A percentile compares a stretch with the other conserved stretches of the same genome.
These are phyloP conservation scores for Penicillium manginii DNA, from an alignment of 495 filamentous ascomycete species.

Conservation along the genomic window DNA sequence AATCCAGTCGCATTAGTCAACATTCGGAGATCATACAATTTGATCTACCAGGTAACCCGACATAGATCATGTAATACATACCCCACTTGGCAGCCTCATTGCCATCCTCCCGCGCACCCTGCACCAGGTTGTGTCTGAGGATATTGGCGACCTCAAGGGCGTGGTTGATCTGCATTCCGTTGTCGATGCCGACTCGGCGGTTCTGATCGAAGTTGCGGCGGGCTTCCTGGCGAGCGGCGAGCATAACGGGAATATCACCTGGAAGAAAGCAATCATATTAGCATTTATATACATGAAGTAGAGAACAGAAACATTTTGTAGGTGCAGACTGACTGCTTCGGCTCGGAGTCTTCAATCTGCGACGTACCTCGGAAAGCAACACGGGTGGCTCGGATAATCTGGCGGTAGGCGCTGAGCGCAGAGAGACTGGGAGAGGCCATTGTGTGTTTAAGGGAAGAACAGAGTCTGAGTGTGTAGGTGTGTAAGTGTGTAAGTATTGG, in stretches of 20 bases:
- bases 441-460: neutral
- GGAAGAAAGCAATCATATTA: neutral
- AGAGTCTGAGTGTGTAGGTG: neutral
- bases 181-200: conserved; percentile 56
- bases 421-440: conserved; percentile 46
- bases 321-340: neutral
- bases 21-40: neutral
- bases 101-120: conserved; percentile 63
- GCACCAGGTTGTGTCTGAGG: conserved; percentile 83
- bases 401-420: conserved; percentile 79
- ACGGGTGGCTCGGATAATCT: conserved; percentile 78
- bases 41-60: neutral
- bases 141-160: conserved; percentile 84
- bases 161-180: conserved; percentile 63
- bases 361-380: conserved; percentile 80
- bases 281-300: neutral
- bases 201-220: conserved; percentile 72
- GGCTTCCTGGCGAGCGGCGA: conserved; percentile 70
- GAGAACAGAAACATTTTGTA: neutral
- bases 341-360: neutral
- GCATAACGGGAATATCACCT: conserved; percentile 71
- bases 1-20: conserved; percentile 12
- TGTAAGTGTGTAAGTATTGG: too few relatives aligned
- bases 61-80: conserved; percentile 40
- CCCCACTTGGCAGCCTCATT: conserved; percentile 66